These are phyloP conservation scores for Debaryomyces fabryi DNA, from an alignment of 1,139 yeast genomes.

Conservation along the genomic window DNA sequence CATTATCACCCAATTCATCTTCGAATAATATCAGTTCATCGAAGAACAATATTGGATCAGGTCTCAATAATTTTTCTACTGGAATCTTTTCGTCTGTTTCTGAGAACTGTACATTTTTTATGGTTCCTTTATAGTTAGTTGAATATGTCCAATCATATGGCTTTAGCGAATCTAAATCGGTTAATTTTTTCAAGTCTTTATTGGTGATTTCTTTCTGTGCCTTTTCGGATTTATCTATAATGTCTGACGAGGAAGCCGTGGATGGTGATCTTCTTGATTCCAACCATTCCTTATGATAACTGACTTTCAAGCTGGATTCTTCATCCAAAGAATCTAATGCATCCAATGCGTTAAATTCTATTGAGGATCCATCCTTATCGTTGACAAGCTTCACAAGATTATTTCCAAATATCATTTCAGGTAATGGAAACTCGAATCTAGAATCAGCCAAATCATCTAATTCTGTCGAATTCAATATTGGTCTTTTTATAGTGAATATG, in stretches of 20 bases:
- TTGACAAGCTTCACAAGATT: conserved; percentile 60
- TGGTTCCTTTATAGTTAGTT: conserved; percentile 71
- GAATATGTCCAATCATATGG: conserved; percentile 98
- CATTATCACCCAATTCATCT: conserved; percentile 96
- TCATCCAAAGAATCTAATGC: conserved; percentile 70
- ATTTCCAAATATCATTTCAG: conserved; percentile 98
- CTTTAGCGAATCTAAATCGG: conserved; percentile 48
- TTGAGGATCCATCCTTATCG: conserved; percentile 43
- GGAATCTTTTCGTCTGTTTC: conserved; percentile 54
- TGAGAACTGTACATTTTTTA: conserved; percentile 23
- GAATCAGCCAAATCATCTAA: conserved; percentile 67
- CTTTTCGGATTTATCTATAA: conserved; percentile 28
- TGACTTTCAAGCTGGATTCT: conserved; percentile 55
- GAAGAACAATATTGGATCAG: conserved; percentile 85
- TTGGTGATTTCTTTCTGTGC: conserved; percentile 30
- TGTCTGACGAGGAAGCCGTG: conserved; percentile 19
- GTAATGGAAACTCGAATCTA: conserved; percentile 76
- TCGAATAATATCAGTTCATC: conserved; percentile 89
- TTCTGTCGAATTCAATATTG: conserved; percentile 75
- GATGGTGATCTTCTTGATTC: conserved; percentile 54
- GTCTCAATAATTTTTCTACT: conserved; percentile 62
- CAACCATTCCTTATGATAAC: conserved; percentile 90
- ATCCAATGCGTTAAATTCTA: conserved; percentile 75
- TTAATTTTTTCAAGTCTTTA: conserved; percentile 41
- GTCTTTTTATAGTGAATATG: conserved; percentile 69